These are phyloP conservation scores for Nyssa sinensis DNA, from an alignment of 148 eudicot genomes.

Conservation along the genomic window DNA sequence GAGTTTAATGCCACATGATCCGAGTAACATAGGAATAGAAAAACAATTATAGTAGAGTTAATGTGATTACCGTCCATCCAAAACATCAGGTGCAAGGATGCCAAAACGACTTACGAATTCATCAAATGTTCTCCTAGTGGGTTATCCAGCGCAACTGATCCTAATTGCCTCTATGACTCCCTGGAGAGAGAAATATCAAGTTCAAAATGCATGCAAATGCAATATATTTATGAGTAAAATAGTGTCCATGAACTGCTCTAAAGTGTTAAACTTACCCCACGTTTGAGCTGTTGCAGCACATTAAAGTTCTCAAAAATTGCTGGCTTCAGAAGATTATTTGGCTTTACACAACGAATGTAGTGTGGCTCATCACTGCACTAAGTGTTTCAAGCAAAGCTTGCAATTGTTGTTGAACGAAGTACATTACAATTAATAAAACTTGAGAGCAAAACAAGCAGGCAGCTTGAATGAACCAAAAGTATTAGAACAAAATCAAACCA, in stretches of 20 bases:
- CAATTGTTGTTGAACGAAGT: slow-evolving; percentile 62
- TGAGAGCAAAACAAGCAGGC: slow-evolving; percentile 6
- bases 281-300: slow-evolving; percentile 74
- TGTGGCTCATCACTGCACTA: no score
- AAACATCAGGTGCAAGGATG: slow-evolving; percentile 62
- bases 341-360: no score
- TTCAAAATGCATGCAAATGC: no score
- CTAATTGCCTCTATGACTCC: slow-evolving; percentile 92
- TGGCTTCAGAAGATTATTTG: slow-evolving; percentile 81
- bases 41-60: no score
- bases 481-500: not conserved
- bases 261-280: slow-evolving; percentile 53
- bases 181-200: slow-evolving; percentile 29
- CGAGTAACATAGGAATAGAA: no score
- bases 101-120: slow-evolving; percentile 63
- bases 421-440: slow-evolving; percentile 1
- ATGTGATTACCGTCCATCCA: no score
- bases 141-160: slow-evolving; percentile 84
- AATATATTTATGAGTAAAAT: no score
- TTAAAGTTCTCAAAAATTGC: slow-evolving; percentile 68
- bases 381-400: no score
- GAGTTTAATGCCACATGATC: not conserved
- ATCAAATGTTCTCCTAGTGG: slow-evolving; percentile 65
- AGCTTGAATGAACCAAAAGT: not conserved
- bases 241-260: not conserved